Evolutionary conservation across 495 filamentous ascomycete genomes (phyloP).

Genomic region (Aspergillus homomorphus): DNA sequence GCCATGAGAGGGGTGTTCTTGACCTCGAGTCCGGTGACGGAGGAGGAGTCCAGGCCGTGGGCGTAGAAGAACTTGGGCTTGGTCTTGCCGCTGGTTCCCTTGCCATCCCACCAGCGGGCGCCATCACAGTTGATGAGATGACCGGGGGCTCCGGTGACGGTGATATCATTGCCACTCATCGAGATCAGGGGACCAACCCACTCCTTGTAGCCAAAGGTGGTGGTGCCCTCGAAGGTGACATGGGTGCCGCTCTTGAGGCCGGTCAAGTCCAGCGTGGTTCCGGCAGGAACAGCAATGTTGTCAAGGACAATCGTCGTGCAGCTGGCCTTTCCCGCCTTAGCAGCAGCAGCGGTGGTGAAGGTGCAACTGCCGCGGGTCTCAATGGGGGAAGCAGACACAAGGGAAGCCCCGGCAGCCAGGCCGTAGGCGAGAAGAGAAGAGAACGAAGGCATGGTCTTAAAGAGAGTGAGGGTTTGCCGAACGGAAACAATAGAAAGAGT

Average conservation of each 20-base stretch:
- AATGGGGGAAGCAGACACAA: conserved; percentile 10
- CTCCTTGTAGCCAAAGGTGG: conserved; percentile 53
- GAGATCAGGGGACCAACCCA: conserved; percentile 50
- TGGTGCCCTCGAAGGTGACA: conserved; percentile 52
- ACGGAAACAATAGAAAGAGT: not conserved
- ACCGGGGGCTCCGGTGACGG: conserved; percentile 40
- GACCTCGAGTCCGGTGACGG: conserved; percentile 44
- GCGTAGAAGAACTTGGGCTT: conserved; percentile 53
- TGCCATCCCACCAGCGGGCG: conserved; percentile 43
- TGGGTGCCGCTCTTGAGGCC: conserved; percentile 45
- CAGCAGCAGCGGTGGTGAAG: conserved; percentile 37
- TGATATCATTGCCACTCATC: conserved; percentile 47
- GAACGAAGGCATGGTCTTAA: conserved; percentile 8
- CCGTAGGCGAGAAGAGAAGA: conserved; percentile 5
- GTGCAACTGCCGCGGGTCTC: conserved; percentile 30
- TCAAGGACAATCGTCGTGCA: conserved; percentile 51
- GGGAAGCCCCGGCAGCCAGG: conserved; percentile 7
- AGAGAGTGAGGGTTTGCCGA: not conserved
- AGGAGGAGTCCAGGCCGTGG: conserved; percentile 36
- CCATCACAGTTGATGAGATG: conserved; percentile 44
- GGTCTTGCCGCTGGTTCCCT: conserved; percentile 46
- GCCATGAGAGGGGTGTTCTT: conserved; percentile 62
- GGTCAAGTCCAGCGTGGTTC: conserved; percentile 50
- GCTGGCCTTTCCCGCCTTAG: conserved; percentile 41
- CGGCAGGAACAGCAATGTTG: conserved; percentile 47